Percentiles rank a stretch among this genome's conserved stretches.
Conservation (phyloP, 2,329 filamentous ascomycete genomes). For the Alternaria panax region DNA sequence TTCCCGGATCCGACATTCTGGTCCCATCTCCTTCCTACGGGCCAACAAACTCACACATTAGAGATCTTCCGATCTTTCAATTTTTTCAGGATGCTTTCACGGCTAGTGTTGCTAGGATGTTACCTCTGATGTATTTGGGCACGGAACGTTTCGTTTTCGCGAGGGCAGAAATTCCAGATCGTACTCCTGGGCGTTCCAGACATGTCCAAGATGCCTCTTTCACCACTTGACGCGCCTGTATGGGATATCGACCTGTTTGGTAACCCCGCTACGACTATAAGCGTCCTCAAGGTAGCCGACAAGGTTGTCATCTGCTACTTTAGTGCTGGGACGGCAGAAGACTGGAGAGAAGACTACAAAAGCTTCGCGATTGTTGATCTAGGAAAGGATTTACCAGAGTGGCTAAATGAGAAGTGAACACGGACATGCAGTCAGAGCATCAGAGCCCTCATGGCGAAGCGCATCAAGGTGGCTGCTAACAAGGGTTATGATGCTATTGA, state of each 20-base stretch:
- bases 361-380: slow-evolving; percentile 34
- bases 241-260: slow-evolving; percentile 46
- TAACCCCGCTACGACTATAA: slow-evolving; percentile 31
- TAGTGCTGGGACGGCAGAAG: slow-evolving; percentile 40
- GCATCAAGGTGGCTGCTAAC: slow-evolving; percentile 38
- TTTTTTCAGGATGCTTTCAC: not conserved
- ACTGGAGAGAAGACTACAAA: slow-evolving; percentile 40
- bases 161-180: slow-evolving; percentile 41
- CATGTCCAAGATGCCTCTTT: slow-evolving; percentile 35
- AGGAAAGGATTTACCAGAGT: slow-evolving; percentile 39
- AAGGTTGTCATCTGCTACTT: slow-evolving; percentile 45
- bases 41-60: not conserved
- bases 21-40: not conserved
- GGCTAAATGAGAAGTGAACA: slow-evolving; percentile 45
- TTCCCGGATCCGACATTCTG: not conserved
- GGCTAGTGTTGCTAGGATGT: slow-evolving; percentile 16
- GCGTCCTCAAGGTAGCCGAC: slow-evolving; percentile 30
- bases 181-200: slow-evolving; percentile 36
- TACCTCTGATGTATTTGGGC: not conserved
- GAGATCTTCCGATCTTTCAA: not conserved
- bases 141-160: slow-evolving; percentile 25
- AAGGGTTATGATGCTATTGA: slow-evolving; percentile 46
- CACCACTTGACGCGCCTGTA: slow-evolving; percentile 36
- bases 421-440: slow-evolving; percentile 31
- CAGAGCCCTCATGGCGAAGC: slow-evolving; percentile 39